A percentile compares a stretch with the other conserved stretches of the same genome.
Evolutionary conservation across 441 rosid genomes (phyloP).

Genomic region (Erodium trifolium): DNA sequence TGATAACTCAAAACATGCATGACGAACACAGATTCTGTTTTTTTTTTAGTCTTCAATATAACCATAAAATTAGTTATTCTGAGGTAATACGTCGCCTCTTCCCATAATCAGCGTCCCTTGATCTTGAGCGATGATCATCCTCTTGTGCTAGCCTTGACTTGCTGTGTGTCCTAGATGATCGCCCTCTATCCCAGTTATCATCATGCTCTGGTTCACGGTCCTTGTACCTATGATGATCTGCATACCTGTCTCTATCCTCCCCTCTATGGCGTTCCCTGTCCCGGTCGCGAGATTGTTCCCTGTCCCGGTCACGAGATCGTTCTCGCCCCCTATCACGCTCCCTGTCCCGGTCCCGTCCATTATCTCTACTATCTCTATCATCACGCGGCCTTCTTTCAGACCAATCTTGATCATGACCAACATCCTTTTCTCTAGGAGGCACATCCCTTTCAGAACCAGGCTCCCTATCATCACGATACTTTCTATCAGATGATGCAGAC

Average conservation of each 20-base stretch:
- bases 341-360: conserved; percentile 40
- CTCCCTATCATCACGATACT: conserved; percentile 50
- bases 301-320: background rate
- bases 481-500: conserved; percentile 69
- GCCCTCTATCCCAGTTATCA: conserved; percentile 55
- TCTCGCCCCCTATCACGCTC: conserved; percentile 21
- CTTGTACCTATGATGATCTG: conserved; percentile 46
- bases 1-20: conserved; percentile 17
- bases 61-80: conserved; percentile 28
- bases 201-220: conserved; percentile 58
- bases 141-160: conserved; percentile 55
- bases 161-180: conserved; percentile 51
- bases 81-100: conserved; percentile 60
- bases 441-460: conserved; percentile 47
- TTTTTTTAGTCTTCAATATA: too few relatives aligned
- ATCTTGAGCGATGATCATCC: conserved; percentile 57
- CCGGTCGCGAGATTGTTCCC: conserved; percentile 1
- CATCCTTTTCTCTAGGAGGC: conserved; percentile 49
- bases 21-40: conserved; percentile 11
- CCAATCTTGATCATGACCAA: conserved; percentile 47
- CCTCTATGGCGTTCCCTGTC: conserved; percentile 37
- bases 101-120: conserved; percentile 77
- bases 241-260: conserved; percentile 59
- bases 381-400: conserved; percentile 60
- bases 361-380: conserved; percentile 28